Evolutionary conservation across 495 filamentous ascomycete genomes (phyloP).

Genomic region (Trichodelitschia bisporula): DNA sequence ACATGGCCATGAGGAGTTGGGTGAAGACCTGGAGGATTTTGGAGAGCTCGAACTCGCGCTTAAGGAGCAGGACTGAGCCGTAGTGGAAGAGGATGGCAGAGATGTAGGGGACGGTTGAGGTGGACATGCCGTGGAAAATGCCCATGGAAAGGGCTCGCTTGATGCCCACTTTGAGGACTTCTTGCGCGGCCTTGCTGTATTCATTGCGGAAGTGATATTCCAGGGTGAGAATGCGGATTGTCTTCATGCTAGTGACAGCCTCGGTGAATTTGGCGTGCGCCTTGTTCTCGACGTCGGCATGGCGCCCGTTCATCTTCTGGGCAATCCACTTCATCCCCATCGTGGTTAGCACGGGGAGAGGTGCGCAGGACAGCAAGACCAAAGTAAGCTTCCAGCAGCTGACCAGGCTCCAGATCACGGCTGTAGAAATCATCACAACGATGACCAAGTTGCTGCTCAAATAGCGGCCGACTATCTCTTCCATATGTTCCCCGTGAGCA

Average conservation of each 20-base stretch:
- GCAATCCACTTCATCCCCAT: conserved; percentile 22
- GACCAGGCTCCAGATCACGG: conserved; percentile 47
- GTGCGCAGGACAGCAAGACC: conserved; percentile 41
- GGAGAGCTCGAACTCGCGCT: conserved; percentile 21
- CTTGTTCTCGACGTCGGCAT: conserved; percentile 34
- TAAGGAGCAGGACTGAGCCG: conserved; percentile 35
- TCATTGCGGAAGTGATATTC: conserved; percentile 52
- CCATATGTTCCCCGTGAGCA: conserved; percentile 69
- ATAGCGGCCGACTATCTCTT: conserved; percentile 57
- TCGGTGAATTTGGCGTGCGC: conserved; percentile 42
- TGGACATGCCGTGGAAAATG: conserved; percentile 48
- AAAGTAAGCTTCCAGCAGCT: conserved; percentile 66
- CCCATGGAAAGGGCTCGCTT: conserved; percentile 38
- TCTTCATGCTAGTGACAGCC: conserved; percentile 58
- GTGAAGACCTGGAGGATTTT: conserved; percentile 51
- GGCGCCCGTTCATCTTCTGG: conserved; percentile 26
- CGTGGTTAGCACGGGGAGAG: conserved; percentile 40
- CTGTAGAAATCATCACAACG: conserved; percentile 33
- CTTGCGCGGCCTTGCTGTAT: conserved; percentile 24
- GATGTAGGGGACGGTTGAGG: conserved; percentile 43
- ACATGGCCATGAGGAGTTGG: conserved; percentile 59
- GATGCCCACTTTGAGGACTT: conserved; percentile 28
- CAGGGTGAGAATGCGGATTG: conserved; percentile 54
- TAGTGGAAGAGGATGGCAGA: conserved; percentile 73
- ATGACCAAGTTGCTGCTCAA: conserved; percentile 41